Percentiles rank a stretch among this genome's conserved stretches.
phyloP scores from a whole-genome alignment of 2,329 filamentous ascomycete genomes.

The Talaromyces sp. region DNA sequence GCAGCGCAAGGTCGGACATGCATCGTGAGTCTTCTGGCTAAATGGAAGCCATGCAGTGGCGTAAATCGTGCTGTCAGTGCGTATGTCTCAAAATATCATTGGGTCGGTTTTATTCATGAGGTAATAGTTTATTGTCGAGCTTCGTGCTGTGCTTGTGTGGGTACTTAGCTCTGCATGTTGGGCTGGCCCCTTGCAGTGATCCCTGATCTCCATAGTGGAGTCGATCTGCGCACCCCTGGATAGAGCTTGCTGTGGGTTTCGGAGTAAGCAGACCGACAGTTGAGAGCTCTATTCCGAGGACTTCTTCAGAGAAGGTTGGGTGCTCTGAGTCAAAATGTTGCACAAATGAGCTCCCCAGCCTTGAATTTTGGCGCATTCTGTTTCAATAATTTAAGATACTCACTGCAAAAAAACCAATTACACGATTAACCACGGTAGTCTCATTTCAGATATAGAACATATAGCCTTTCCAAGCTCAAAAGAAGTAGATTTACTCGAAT shows the following conservation, averaged over 20 bases:
- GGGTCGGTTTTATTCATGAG: background rate
- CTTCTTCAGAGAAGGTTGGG: too few relatives aligned
- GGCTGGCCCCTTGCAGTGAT: slow-evolving; percentile 7
- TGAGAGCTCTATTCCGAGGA: background rate
- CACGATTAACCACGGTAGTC: background rate
- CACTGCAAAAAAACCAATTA: too few relatives aligned
- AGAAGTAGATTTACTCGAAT: too few relatives aligned
- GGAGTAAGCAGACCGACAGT: background rate
- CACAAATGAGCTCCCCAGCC: background rate
- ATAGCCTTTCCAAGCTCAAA: too few relatives aligned
- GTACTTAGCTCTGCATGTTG: background rate
- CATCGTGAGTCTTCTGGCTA: background rate
- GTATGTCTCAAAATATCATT: background rate
- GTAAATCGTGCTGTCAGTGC: background rate
- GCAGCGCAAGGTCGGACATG: background rate
- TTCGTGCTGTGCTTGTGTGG: background rate
- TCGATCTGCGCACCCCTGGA: background rate
- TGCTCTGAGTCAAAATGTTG: background rate
- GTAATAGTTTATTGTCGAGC: background rate
- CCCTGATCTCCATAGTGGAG: background rate
- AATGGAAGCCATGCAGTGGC: background rate
- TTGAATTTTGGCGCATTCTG: background rate
- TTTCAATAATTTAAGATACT: too few relatives aligned
- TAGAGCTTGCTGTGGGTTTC: background rate
- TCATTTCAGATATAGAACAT: too few relatives aligned